These are phyloP conservation scores for Ascochyta clinopodiicola DNA, from an alignment of 2,329 filamentous ascomycete genomes.

Conservation along the genomic window DNA sequence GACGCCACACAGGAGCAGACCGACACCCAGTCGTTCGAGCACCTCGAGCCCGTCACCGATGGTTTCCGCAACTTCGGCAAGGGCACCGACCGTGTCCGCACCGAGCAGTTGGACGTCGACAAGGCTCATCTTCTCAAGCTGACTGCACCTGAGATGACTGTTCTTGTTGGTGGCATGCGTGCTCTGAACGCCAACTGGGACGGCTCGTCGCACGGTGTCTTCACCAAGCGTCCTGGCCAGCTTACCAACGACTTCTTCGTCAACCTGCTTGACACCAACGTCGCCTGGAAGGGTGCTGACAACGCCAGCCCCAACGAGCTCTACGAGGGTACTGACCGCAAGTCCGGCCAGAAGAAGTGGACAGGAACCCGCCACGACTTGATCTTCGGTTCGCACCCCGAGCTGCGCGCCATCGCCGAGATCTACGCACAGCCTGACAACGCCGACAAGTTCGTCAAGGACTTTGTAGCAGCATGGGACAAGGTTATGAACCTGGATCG, in stretches of 20 bases:
- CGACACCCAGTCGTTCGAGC: conserved; percentile 66
- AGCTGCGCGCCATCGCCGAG: conserved; percentile 74
- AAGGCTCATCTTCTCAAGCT: conserved; percentile 73
- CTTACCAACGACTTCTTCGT: conserved; percentile 84
- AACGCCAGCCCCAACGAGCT: conserved; percentile 55
- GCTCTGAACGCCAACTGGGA: conserved; percentile 74
- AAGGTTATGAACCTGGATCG: conserved; percentile 79
- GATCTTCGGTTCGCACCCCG: conserved; percentile 75
- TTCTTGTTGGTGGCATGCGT: conserved; percentile 74
- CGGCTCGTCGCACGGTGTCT: conserved; percentile 69
- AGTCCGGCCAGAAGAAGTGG: conserved; percentile 71
- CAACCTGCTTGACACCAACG: conserved; percentile 74
- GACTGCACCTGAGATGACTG: conserved; percentile 73
- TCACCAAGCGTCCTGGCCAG: conserved; percentile 71
- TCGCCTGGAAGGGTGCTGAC: conserved; percentile 66
- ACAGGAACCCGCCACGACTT: conserved; percentile 72
- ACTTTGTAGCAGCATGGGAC: conserved; percentile 74
- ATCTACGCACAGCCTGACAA: conserved; percentile 69
- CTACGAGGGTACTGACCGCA: conserved; percentile 70
- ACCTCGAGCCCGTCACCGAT: conserved; percentile 74
- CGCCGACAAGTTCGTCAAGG: conserved; percentile 69
- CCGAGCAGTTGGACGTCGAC: conserved; percentile 76
- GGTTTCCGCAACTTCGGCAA: conserved; percentile 82
- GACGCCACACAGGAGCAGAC: conserved; percentile 77
- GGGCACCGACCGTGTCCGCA: conserved; percentile 64